Evolutionary conservation across 352 stramenopile genomes (phyloP), one percentile per base, ranked within the genome.

Genomic region (Phytophthora aleatoria): DNA sequence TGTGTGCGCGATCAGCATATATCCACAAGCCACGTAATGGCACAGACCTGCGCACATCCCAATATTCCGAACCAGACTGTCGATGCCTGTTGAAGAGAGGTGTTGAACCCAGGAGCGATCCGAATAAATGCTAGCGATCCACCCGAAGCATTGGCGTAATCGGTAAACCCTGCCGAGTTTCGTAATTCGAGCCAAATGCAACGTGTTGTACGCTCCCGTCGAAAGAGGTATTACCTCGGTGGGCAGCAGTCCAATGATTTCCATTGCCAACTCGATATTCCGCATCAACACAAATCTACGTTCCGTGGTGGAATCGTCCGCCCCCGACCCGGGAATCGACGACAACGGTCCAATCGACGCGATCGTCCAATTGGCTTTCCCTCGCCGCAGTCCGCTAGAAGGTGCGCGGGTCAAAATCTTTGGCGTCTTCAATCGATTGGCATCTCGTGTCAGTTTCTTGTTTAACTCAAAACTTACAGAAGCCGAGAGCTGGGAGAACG

Each of bases 1-100:
- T 8, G 66, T 39, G 33, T 92, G 81, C 2, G 78, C 83, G 12
- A 92, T 65, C 30, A 90, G 59, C 73, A 94, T 89, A 67, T 92
- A 94, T 1, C 76, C 81, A 30, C 81, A 92, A 0, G 82, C 82
- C 26, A 85, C 57, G 64, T 79, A 90, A 50, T 94, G 83, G 28
- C 65, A 73, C 20, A 87, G n/a, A 5, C 70, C 45, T 1, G 75
- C 43, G 20, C 66, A 78, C 5, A 85, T 9, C 0, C 57, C 50
- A 26, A 92, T 78, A 57, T 76, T 81, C 2, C 61, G 66, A 41
- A 73, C 64, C n/a, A 92, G 72, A 1, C 26, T 78, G 5, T 81
- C 79, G 26, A 91, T 89, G 0, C 79, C 80, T 0, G 81, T 91
- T 44, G 89, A 83, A 0, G 81, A 87, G 12, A 91, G 54, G 11